These are phyloP conservation scores for Trichoderma sp. DNA, from an alignment of 2,329 filamentous ascomycete species.

Conservation along the genomic window DNA sequence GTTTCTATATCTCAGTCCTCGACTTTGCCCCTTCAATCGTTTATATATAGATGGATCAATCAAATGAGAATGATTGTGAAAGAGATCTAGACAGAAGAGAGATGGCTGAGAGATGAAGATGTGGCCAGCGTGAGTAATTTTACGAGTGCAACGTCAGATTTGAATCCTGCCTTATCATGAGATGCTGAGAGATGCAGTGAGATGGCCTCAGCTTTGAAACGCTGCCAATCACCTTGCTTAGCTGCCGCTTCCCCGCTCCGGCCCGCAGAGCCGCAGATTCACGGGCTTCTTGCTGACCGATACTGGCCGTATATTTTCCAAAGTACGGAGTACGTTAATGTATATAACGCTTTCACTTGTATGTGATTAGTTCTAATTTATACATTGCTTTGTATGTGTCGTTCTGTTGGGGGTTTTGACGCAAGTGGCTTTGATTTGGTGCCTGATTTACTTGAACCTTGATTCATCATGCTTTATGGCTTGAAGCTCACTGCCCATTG, in stretches of 20 bases:
- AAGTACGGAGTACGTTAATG: too few relatives aligned
- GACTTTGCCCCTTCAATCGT: not conserved
- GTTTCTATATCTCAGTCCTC: not conserved
- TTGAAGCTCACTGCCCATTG: not conserved
- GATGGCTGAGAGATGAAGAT: too few relatives aligned
- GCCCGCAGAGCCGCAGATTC: constrained; percentile 16
- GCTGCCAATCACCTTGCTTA: constrained; percentile 5
- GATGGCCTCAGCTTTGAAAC: not conserved
- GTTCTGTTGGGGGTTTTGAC: not conserved
- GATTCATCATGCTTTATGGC: not conserved
- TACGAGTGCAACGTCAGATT: not conserved
- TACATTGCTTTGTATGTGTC: not conserved
- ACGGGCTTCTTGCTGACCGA: not conserved
- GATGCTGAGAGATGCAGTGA: not conserved
- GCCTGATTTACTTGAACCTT: not conserved
- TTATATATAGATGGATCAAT: not conserved
- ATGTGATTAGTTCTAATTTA: not conserved
- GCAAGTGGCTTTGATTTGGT: not conserved
- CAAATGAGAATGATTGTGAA: not conserved
- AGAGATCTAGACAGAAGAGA: not conserved
- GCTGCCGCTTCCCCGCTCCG: constrained; percentile 15
- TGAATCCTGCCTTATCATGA: not conserved
- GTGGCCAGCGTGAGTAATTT: not conserved
- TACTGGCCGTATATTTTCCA: not conserved
- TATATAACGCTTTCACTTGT: too few relatives aligned